Conservation (phyloP, 495 filamentous ascomycete genomes). For the Jackrogersella minutella region DNA sequence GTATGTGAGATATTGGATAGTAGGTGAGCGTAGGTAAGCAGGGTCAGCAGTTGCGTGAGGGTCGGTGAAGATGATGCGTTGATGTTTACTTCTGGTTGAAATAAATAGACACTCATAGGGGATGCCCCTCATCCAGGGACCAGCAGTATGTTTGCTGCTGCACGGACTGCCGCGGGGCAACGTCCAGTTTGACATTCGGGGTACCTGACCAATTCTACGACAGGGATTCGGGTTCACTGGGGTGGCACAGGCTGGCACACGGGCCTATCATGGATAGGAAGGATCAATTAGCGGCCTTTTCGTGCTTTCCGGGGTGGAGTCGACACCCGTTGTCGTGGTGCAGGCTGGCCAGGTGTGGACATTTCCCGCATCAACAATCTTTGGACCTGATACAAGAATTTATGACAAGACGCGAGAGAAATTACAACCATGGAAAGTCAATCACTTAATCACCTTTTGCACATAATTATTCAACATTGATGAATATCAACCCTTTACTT, state of each 20-base stretch:
- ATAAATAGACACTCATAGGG: too few species aligned
- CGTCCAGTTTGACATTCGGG: not conserved
- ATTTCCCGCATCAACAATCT: slow-evolving; percentile 41
- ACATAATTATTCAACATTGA: not conserved
- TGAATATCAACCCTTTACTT: not conserved
- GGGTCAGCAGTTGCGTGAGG: slow-evolving; percentile 9
- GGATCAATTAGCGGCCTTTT: slow-evolving; percentile 20
- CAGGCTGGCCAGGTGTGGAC: slow-evolving; percentile 6
- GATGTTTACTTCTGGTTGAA: slow-evolving; percentile 26
- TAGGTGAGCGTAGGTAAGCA: too few species aligned
- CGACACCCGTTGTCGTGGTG: slow-evolving; percentile 38
- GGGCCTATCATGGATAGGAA: slow-evolving; percentile 25
- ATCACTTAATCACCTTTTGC: too few species aligned
- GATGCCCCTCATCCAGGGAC: slow-evolving; percentile 12
- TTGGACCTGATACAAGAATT: slow-evolving; percentile 7
- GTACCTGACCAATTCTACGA: slow-evolving; percentile 9
- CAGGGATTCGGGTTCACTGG: slow-evolving; percentile 8
- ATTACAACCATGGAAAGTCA: too few species aligned
- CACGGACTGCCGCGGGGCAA: slow-evolving; percentile 11
- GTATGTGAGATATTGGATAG: too few species aligned
- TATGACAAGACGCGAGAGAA: slow-evolving; percentile 32
- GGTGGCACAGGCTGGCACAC: slow-evolving; percentile 5
- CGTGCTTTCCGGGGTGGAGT: slow-evolving; percentile 14
- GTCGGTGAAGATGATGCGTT: not conserved
- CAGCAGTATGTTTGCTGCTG: not conserved